Conservation (phyloP, 495 filamentous ascomycete genomes). For the Aspergillus ostianus region DNA sequence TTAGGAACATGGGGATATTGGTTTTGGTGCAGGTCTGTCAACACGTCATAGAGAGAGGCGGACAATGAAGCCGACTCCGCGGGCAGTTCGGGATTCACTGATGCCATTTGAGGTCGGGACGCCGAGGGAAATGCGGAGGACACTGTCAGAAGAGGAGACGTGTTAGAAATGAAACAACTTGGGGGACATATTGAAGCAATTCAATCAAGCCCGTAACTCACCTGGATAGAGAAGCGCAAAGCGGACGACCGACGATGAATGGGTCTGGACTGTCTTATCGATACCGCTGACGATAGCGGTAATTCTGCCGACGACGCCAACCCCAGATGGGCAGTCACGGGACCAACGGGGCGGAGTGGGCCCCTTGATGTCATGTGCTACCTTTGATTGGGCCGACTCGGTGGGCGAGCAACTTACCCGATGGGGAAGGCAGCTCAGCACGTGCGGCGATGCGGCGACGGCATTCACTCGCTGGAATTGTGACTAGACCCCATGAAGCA, state of each 20-base stretch:
- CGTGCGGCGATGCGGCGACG: constrained; percentile 15
- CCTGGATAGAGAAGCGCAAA: no score
- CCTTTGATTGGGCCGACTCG: not conserved
- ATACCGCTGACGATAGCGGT: no score
- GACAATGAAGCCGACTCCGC: constrained; percentile 13
- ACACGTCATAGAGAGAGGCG: constrained; percentile 41
- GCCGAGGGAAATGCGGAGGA: not conserved
- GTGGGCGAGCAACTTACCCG: constrained; percentile 1
- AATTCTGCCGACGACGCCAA: no score
- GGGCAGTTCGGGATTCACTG: constrained; percentile 5
- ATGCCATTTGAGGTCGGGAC: not conserved
- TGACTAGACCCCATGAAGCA: not conserved
- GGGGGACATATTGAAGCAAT: not conserved
- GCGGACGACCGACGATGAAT: no score
- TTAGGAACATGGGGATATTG: constrained; percentile 64
- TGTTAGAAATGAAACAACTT: not conserved
- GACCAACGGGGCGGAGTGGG: no score
- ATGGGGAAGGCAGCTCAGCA: constrained; percentile 7
- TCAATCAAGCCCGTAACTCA: not conserved
- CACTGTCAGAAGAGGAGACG: not conserved
- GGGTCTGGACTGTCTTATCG: no score
- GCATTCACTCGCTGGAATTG: not conserved
- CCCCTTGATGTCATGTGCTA: not conserved
- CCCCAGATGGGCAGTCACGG: no score
- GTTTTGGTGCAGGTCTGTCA: constrained; percentile 49